Evolutionary conservation across 2,329 filamentous ascomycete genomes (phyloP).

Genomic region (Aciculosporium take): DNA sequence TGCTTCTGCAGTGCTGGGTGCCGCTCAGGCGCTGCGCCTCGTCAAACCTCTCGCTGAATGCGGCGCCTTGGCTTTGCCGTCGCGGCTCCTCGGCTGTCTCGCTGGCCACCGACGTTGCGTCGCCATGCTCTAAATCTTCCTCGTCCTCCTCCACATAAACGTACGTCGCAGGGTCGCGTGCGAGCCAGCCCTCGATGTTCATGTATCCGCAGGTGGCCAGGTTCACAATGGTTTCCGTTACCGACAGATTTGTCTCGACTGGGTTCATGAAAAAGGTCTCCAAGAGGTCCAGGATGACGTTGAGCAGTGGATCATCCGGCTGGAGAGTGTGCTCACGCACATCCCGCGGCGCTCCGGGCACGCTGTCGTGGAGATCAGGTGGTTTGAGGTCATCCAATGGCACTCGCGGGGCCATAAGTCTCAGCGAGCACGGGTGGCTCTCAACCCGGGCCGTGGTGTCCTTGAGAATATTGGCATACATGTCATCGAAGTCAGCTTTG

Average conservation of each 20-base stretch:
- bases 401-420: conserved; percentile 48
- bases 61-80: neutral
- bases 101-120: conserved; percentile 6
- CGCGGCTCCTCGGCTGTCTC: conserved; percentile 3
- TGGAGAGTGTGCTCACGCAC: conserved; percentile 47
- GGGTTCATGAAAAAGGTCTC: conserved; percentile 78
- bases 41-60: conserved; percentile 2
- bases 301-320: conserved; percentile 47
- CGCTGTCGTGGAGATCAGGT: conserved; percentile 38
- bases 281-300: conserved; percentile 55
- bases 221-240: conserved; percentile 73
- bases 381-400: conserved; percentile 42
- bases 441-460: conserved; percentile 58
- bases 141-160: conserved; percentile 32
- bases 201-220: conserved; percentile 76
- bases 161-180: conserved; percentile 54
- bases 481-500: conserved; percentile 54
- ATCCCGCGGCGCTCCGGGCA: conserved; percentile 46
- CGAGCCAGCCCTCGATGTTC: conserved; percentile 78
- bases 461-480: conserved; percentile 57
- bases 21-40: conserved; percentile 26
- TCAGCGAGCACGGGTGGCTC: conserved; percentile 57
- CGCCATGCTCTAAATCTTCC: conserved; percentile 11
- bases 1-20: conserved; percentile 36
- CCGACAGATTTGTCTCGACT: conserved; percentile 75